These are phyloP conservation scores for Styphnolobium japonicum DNA, from an alignment of 306 rosid genomes.

Conservation along the genomic window DNA sequence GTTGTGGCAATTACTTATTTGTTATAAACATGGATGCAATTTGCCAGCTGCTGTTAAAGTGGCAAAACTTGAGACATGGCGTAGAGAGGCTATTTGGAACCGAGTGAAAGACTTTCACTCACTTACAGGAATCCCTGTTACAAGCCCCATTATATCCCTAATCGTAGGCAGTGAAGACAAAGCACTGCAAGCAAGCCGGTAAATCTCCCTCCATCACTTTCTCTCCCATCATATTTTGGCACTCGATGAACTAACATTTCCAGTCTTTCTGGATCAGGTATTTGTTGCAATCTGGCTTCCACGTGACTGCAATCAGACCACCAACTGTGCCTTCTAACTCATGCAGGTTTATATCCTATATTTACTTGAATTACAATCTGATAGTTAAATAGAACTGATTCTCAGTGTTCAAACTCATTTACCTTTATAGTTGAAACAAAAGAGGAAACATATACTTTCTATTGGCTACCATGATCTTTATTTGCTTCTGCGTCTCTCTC, in stretches of 20 bases:
- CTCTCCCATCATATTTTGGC: background rate
- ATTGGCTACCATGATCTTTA: background rate
- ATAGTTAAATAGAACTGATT: background rate
- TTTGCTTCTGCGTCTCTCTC: background rate
- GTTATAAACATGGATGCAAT: slow-evolving; percentile 17
- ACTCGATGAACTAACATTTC: slow-evolving; percentile 21
- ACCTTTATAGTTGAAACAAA: no score
- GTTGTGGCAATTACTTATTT: background rate
- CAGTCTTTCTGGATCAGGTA: slow-evolving; percentile 47
- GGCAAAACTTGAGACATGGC: slow-evolving; percentile 80
- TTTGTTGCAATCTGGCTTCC: slow-evolving; percentile 87
- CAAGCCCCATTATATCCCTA: slow-evolving; percentile 87
- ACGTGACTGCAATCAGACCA: slow-evolving; percentile 92
- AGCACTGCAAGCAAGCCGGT: slow-evolving; percentile 88
- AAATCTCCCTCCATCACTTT: slow-evolving; percentile 7
- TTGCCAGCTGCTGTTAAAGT: slow-evolving; percentile 79
- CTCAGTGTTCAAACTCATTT: background rate
- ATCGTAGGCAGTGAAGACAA: slow-evolving; percentile 83
- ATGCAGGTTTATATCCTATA: slow-evolving; percentile 65
- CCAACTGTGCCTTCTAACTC: slow-evolving; percentile 96
- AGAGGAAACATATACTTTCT: no score
- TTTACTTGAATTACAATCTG: background rate
- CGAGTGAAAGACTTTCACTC: slow-evolving; percentile 73
- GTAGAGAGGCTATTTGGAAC: slow-evolving; percentile 71
- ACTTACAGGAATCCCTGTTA: slow-evolving; percentile 83